A percentile compares a stretch with the other conserved stretches of the same genome.
Evolutionary conservation across 2,329 filamentous ascomycete genomes (phyloP).

Genomic region (Curvularia eragrostidis): DNA sequence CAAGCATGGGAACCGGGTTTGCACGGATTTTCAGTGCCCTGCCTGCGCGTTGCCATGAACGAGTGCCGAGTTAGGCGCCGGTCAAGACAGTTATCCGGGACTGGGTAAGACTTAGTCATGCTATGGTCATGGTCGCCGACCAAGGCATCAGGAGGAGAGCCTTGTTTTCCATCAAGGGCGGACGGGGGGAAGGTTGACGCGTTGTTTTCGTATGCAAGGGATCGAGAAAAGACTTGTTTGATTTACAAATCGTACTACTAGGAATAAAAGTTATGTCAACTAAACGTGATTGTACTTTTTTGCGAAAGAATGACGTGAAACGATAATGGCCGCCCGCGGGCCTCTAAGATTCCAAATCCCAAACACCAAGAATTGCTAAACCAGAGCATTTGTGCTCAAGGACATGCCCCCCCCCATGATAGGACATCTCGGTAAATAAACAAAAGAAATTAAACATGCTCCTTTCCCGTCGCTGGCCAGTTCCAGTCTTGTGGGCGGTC

Average conservation of each 20-base stretch:
- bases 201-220: not conserved
- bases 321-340: not conserved
- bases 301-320: not conserved
- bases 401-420: not conserved
- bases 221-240: not conserved
- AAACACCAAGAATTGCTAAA: not conserved
- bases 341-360: not conserved
- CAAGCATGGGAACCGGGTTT: not conserved
- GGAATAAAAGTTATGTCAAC: not conserved
- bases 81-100: not conserved
- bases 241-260: not conserved
- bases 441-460: constrained; percentile 18
- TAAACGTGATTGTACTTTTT: not conserved
- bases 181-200: not conserved
- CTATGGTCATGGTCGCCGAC: not conserved
- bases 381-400: not conserved
- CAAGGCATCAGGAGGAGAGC: not conserved
- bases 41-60: not conserved
- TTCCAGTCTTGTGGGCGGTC: constrained; percentile 19
- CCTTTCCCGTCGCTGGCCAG: constrained; percentile 9
- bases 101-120: not conserved
- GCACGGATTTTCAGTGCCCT: not conserved
- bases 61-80: not conserved
- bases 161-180: not conserved
- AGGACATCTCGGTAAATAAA: not conserved